Base-by-base conservation (phyloP, 2,329 filamentous ascomycete species). In the Parastagonospora nodorum region DNA sequence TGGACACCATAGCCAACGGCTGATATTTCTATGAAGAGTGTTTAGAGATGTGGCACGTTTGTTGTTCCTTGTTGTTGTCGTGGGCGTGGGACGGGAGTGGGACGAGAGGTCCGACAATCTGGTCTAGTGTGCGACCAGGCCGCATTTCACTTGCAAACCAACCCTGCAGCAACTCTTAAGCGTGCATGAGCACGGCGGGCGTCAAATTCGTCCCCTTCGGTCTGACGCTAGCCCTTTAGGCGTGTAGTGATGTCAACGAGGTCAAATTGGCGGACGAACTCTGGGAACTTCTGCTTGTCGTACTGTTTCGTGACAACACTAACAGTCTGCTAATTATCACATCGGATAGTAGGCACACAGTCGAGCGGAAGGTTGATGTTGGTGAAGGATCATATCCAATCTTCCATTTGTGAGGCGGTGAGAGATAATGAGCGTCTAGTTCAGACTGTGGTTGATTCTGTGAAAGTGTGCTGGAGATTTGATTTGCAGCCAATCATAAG, bases 221-320 rank as follows among this genome's bases (percentile, higher is more conserved):
- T 24, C 19, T 24, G 19, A 24, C 19, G 19, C 5, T 24, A 5
- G 19, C 19, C 5, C 5, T 24, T 24, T 24, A 36, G 33, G 33
- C 6, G 33, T 11, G 3, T 8, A 33, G 31, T 33, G 14, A 45
- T 45, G 28, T 38, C 24, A 16, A 45, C 32, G 24, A 31, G 19
- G 11, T 45, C 31, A 12, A 45, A 8, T 11, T 45, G 31, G 31
- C 31, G 31, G 31, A 33, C 31, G 7, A 33, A 33, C 37, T 30
- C 24, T 37, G 24, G 37, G 32, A 45, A 45, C 12, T n/a, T 45
- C 33, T 45, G 11, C 33, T 45, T 45, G n/a, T n/a, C n/a, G n/a
- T n/a, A n/a, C n/a, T n/a, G n/a, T n/a, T n/a, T n/a, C n/a, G n/a
- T n/a, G n/a, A 38, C 42, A 38, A 15, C 30, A 30, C 42, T 33